Base-by-base conservation (phyloP, 2,329 filamentous ascomycete genomes). In the Botrytis paeoniae region DNA sequence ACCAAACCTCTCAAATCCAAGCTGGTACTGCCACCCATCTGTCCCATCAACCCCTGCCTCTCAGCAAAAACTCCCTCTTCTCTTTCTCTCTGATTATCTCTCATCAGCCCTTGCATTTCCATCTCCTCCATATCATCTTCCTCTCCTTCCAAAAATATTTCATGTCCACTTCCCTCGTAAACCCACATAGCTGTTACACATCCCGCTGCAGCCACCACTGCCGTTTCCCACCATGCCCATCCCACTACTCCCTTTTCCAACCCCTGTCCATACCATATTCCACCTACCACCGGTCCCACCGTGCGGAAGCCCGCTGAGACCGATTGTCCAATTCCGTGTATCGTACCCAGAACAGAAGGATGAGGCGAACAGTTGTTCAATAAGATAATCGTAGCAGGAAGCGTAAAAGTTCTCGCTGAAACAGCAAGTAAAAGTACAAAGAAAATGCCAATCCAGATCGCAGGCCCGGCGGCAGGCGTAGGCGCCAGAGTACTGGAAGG, bases 361-460 rank as follows among this genome's bases (percentile, higher is more conserved):
- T 89, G 85, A 0, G 89, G 88, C 54, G 86, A 86, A 65, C 84
- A 86, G 74, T 91, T 90, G 73, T 90, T 91, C 22, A 90, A 83
- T 54, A 89, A 79, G 4, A 91, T 91, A 0, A 88, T 85, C 0
- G 85, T 85, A 0, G 86, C 86, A 0, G 89, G 89, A 0, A 91
- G 77, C 0, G 87, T 85, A 69, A 90, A 90, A 0, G 88, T 91
- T 51, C 89, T 82, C 0, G 86, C 88, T 1, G 88, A 82, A 32
- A 89, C 87, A 76, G 90, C 88, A 1, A 90, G 76, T 9, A 85
- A 82, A 4, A 90, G 81, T 0, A 90, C 86, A 14, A 84, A 75
- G 1, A 83, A 84, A 43, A 91, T 87, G 0, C 85, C 84, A 0
- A 85, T 80, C 89, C 89, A 91, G 54, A 90, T 82, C 75, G 84